Percentiles rank a stretch among this genome's conserved stretches.
These are phyloP conservation scores for Groenewaldozyma salmanticensis DNA, from an alignment of 805 yeast species.

Conservation along the genomic window DNA sequence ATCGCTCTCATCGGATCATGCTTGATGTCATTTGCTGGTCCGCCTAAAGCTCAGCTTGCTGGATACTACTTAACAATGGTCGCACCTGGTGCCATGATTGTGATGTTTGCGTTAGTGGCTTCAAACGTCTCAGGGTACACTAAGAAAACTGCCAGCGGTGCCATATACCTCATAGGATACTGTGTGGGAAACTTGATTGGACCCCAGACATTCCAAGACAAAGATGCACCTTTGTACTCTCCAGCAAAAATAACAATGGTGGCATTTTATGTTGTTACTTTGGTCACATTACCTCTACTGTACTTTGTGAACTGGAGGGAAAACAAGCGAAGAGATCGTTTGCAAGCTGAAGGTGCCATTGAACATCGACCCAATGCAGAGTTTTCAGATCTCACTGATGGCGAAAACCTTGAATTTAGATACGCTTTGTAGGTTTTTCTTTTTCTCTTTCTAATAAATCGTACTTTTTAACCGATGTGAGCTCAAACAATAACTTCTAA, in stretches of 20 bases:
- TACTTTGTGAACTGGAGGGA: conserved; percentile 2
- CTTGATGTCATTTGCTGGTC: conserved; percentile 9
- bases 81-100: conserved; percentile 26
- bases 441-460: too few relatives aligned
- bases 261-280: conserved; percentile 37
- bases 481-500: too few relatives aligned
- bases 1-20: conserved; percentile 14
- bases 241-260: conserved; percentile 43
- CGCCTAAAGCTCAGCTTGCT: conserved; percentile 9
- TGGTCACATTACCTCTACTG: background rate
- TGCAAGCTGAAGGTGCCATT: conserved; percentile 2
- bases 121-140: conserved; percentile 58
- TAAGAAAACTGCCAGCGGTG: conserved; percentile 51
- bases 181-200: conserved; percentile 61
- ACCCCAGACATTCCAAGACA: conserved; percentile 53
- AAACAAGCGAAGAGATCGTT: conserved; percentile 5
- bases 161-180: conserved; percentile 50
- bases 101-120: conserved; percentile 3
- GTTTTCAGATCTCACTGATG: conserved; percentile 39
- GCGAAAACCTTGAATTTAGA: conserved; percentile 37
- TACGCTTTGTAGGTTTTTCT: conserved; percentile 7
- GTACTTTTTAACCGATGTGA: too few relatives aligned
- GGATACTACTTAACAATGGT: conserved; percentile 10
- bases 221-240: conserved; percentile 49
- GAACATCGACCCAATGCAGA: conserved; percentile 8